These are phyloP conservation scores for Filobasidium floriforme DNA, from an alignment of 768 basidiomycete species.

Conservation along the genomic window DNA sequence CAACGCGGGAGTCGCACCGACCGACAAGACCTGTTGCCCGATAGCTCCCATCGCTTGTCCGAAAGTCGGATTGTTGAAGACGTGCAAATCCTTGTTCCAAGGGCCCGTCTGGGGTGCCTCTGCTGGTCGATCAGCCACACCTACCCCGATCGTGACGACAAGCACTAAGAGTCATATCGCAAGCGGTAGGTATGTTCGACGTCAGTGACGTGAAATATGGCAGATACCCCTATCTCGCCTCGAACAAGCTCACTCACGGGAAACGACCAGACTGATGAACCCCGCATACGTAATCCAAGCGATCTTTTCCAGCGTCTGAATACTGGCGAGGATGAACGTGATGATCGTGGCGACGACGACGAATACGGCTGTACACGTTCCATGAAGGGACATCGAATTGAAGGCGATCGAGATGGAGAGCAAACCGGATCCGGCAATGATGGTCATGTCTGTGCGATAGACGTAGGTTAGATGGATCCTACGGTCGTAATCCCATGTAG, in stretches of 20 bases:
- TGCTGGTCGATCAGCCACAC: slow-evolving; percentile 27
- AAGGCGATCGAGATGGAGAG: slow-evolving; percentile 34
- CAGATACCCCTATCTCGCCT: background rate
- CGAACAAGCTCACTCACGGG: slow-evolving; percentile 3
- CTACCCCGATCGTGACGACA: slow-evolving; percentile 18
- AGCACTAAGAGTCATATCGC: background rate
- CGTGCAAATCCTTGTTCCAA: slow-evolving; percentile 25
- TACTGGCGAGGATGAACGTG: slow-evolving; percentile 19
- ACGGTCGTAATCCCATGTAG: too few species aligned
- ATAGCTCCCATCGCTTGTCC: slow-evolving; percentile 29
- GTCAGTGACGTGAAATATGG: background rate
- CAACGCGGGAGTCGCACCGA: slow-evolving; percentile 28
- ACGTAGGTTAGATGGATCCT: background rate
- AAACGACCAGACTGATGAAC: slow-evolving; percentile 10
- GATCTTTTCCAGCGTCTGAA: slow-evolving; percentile 26
- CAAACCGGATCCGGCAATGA: slow-evolving; percentile 8
- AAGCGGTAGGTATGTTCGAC: background rate
- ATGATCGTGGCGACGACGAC: slow-evolving; percentile 32
- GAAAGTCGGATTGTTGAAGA: slow-evolving; percentile 30
- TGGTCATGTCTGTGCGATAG: slow-evolving; percentile 8
- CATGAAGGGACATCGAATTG: slow-evolving; percentile 42
- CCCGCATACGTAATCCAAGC: slow-evolving; percentile 23
- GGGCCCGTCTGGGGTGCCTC: slow-evolving; percentile 16
- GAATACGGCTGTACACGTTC: slow-evolving; percentile 44
- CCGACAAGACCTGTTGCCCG: slow-evolving; percentile 30